These are phyloP conservation scores for Neurospora sp. DNA, from an alignment of 495 filamentous ascomycete genomes.

Conservation along the genomic window DNA sequence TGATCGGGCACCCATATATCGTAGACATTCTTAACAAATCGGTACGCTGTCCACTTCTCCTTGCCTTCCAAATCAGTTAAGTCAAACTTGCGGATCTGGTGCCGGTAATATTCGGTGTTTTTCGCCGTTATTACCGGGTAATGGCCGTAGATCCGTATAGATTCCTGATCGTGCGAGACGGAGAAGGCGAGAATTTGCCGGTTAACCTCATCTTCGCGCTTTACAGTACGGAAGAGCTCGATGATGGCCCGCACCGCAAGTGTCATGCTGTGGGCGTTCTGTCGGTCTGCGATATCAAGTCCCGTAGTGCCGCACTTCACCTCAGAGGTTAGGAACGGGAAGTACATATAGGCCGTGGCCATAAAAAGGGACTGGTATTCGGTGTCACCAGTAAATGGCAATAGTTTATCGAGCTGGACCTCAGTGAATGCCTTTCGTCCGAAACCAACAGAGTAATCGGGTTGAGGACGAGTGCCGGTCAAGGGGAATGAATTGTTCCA, in stretches of 20 bases:
- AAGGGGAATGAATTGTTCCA: conserved; percentile 30
- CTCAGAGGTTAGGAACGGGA: conserved; percentile 17
- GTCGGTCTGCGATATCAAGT: conserved; percentile 11
- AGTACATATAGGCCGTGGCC: conserved; percentile 22
- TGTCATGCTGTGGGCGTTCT: conserved; percentile 23
- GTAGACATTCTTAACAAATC: conserved; percentile 28
- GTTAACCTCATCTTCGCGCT: conserved; percentile 28
- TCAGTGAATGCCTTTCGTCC: conserved; percentile 29
- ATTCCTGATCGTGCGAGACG: too few species aligned
- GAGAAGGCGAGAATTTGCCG: conserved; percentile 37
- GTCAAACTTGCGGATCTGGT: too few species aligned
- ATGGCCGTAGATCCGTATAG: conserved; percentile 34
- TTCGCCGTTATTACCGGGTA: conserved; percentile 18
- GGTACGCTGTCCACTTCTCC: conserved; percentile 5
- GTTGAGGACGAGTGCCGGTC: conserved; percentile 24
- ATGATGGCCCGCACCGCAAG: conserved; percentile 26
- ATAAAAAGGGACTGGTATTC: conserved; percentile 6
- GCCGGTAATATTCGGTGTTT: too few species aligned
- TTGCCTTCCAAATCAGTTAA: too few species aligned
- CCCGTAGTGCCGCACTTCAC: conserved; percentile 16
- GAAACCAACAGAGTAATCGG: conserved; percentile 30
- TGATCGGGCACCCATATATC: conserved; percentile 30
- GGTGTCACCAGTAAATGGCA: conserved; percentile 22
- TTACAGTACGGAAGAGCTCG: conserved; percentile 23
- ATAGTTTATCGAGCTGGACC: conserved; percentile 30